Conservation (phyloP, 1,284 basidiomycete species). For the Rhizoctonia solani region DNA sequence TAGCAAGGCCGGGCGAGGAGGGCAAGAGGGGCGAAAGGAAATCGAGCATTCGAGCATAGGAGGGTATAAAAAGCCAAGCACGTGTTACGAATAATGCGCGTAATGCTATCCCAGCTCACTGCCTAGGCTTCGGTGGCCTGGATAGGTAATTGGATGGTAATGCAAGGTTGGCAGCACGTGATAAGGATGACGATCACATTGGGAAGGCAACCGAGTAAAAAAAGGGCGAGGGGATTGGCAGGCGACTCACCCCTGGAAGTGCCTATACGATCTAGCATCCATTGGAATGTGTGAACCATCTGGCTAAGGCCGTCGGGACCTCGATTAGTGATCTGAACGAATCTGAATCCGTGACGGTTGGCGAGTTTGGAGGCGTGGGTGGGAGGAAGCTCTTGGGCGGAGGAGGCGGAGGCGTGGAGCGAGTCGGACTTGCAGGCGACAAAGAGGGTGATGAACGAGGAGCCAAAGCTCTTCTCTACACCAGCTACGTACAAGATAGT, state of each 20-base stretch:
- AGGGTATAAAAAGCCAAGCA: background rate
- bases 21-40: background rate
- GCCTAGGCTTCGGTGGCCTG: no score
- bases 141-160: background rate
- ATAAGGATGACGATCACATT: conserved; percentile 20
- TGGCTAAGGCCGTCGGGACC: background rate
- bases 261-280: conserved; percentile 14
- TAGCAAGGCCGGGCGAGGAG: background rate
- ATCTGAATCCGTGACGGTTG: background rate
- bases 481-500: conserved; percentile 3
- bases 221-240: background rate
- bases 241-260: conserved; percentile 2
- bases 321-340: background rate
- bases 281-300: conserved; percentile 18
- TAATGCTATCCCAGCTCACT: no score
- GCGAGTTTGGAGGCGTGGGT: conserved; percentile 15
- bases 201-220: conserved; percentile 7
- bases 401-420: conserved; percentile 7
- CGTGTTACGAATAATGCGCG: background rate
- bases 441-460: conserved; percentile 64
- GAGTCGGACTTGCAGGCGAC: conserved; percentile 78
- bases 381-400: background rate
- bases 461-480: conserved; percentile 49
- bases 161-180: background rate
- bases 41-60: background rate